Evolutionary conservation across 805 yeast species (phyloP), one percentile per base, ranked within the genome.

Genomic region (Grigorovia humatica): DNA sequence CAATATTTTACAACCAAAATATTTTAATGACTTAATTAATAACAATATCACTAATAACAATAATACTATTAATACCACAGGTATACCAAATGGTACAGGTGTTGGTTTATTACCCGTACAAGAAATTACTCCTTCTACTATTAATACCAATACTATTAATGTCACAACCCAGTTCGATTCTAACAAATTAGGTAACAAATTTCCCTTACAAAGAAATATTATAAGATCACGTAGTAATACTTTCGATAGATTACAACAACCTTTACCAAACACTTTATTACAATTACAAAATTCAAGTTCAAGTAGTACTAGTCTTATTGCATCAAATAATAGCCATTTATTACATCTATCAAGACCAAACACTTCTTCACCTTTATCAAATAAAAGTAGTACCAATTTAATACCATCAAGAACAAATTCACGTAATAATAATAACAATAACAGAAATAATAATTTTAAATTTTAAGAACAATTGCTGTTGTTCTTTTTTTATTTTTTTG

Each of bases 401-500:
- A 32, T 32, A 32, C 5, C 38, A 32, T 11, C 38, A 32, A 32
- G 38, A 32, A 32, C 38, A 32, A 32, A 32, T 32, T 44, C 44
- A 11, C 17, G 18, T 43, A 43, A 43, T n/a, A 43, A 43, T 43
- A 17, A 7, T 27, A 43, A 43, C 29, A 15, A 15, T 27, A 43
- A 43, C 17, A 50, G 27, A 47, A 45, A 48, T 48, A 45, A 43
- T 30, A 47, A n/a, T n/a, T n/a, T n/a, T 32, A 32, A 32, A 23
- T 23, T 23, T 23, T 23, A 23, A 6, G 6, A 23, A 23, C 27
- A 23, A n/a, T n/a, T n/a, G n/a, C n/a, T n/a, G n/a, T n/a, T 23
- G 27, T 23, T 6, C 27, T 6, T 23, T 23, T 23, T 4, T 23
- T 4, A 3, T 4, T 23, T 23, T 6, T 23, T 3, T 23, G 27